Evolutionary conservation across 306 rosid genomes (phyloP).

Genomic region (Casuarina equisetifolia): DNA sequence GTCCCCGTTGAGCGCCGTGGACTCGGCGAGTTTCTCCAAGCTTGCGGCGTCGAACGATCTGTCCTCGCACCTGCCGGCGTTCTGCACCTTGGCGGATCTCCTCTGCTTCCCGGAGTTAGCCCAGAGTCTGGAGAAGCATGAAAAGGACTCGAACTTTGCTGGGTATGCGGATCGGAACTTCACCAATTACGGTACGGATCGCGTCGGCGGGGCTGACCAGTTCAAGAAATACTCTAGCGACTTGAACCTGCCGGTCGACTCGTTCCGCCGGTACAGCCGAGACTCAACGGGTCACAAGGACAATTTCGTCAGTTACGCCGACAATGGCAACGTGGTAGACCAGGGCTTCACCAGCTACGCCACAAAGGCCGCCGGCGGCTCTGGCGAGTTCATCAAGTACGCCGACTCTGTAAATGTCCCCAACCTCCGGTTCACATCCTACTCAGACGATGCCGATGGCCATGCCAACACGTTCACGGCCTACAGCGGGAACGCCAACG

Average conservation of each 20-base stretch:
- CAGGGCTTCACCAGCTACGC: slow-evolving; percentile 74
- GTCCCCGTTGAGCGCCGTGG: slow-evolving; percentile 64
- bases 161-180: slow-evolving; percentile 59
- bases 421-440: slow-evolving; percentile 59
- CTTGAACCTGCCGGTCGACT: slow-evolving; percentile 58
- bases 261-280: slow-evolving; percentile 89
- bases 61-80: slow-evolving; percentile 62
- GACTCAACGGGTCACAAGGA: slow-evolving; percentile 64
- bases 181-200: slow-evolving; percentile 80
- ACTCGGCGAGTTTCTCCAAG: slow-evolving; percentile 59
- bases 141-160: slow-evolving; percentile 47
- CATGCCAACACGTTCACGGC: slow-evolving; percentile 58
- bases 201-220: slow-evolving; percentile 64
- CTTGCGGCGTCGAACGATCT: slow-evolving; percentile 56
- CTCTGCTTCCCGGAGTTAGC: slow-evolving; percentile 72
- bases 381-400: slow-evolving; percentile 67
- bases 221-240: slow-evolving; percentile 72
- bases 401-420: slow-evolving; percentile 65
- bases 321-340: slow-evolving; percentile 67
- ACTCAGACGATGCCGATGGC: slow-evolving; percentile 73
- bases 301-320: slow-evolving; percentile 51
- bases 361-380: slow-evolving; percentile 61
- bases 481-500: slow-evolving; percentile 72
- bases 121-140: slow-evolving; percentile 67
- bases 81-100: slow-evolving; percentile 76